Conservation (phyloP, 305 asterid species). For the Plantago lanceolata region DNA sequence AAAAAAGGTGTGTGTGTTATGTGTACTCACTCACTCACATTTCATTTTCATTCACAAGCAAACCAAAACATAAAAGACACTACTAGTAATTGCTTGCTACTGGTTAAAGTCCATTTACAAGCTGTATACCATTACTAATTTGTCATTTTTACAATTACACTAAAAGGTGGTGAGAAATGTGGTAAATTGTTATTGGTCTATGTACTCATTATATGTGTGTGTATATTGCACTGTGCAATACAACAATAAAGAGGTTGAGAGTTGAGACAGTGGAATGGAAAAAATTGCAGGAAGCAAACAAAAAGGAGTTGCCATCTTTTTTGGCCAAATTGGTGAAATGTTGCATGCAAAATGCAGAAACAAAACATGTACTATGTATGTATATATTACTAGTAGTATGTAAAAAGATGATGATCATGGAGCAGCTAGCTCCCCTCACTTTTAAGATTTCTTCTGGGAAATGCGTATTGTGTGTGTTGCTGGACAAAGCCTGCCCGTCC, state of each 20-base stretch:
- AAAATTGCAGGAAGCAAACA: neutral
- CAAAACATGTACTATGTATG: neutral
- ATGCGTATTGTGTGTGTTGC: too few relatives aligned
- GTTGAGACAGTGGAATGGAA: constrained; percentile 1
- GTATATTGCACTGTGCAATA: constrained; percentile 25
- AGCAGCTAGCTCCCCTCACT: too few relatives aligned
- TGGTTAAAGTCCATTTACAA: too few relatives aligned
- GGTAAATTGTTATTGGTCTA: neutral
- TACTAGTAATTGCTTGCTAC: too few relatives aligned
- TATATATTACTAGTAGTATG: too few relatives aligned
- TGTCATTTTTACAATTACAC: too few relatives aligned
- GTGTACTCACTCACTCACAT: neutral
- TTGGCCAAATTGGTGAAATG: neutral
- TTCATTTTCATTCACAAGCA: constrained; percentile 4
- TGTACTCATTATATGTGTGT: neutral
- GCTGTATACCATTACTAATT: too few relatives aligned
- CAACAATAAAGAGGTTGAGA: constrained; percentile 1
- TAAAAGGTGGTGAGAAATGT: too few relatives aligned
- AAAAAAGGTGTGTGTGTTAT: constrained; percentile 11
- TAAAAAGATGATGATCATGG: too few relatives aligned
- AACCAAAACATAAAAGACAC: too few relatives aligned
- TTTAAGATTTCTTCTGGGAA: too few relatives aligned
- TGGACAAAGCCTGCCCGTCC: too few relatives aligned
- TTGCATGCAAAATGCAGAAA: neutral
- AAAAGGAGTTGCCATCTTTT: neutral